Evolutionary conservation across 805 yeast species (phyloP).

Genomic region (Starmera caribaea): DNA sequence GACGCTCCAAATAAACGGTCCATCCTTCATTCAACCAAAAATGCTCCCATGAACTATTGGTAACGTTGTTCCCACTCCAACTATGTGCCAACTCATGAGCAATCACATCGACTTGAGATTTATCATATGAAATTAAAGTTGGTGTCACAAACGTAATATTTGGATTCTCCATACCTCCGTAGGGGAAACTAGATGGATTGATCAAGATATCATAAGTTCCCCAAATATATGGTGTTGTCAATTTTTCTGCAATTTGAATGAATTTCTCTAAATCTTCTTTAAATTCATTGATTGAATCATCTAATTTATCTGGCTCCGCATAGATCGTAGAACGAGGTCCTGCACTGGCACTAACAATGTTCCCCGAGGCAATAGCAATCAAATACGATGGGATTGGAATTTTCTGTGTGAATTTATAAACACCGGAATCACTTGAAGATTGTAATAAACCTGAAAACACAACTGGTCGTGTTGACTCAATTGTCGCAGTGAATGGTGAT

Average conservation of each 20-base stretch:
- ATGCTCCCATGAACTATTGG: slow-evolving; percentile 88
- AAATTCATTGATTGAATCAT: slow-evolving; percentile 70
- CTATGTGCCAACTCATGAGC: slow-evolving; percentile 93
- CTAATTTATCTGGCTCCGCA: slow-evolving; percentile 62
- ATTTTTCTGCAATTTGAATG: slow-evolving; percentile 64
- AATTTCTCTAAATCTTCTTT: slow-evolving; percentile 74
- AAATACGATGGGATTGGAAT: slow-evolving; percentile 83
- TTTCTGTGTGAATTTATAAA: slow-evolving; percentile 54
- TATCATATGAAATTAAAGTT: slow-evolving; percentile 74
- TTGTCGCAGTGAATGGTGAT: slow-evolving; percentile 47
- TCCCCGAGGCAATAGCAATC: slow-evolving; percentile 81
- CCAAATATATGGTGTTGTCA: slow-evolving; percentile 81
- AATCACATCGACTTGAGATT: slow-evolving; percentile 79
- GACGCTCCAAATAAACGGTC: slow-evolving; percentile 86
- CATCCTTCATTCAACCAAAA: slow-evolving; percentile 95
- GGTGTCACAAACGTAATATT: slow-evolving; percentile 88
- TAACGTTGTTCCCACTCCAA: slow-evolving; percentile 87
- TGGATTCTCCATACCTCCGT: slow-evolving; percentile 95
- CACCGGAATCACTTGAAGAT: slow-evolving; percentile 5
- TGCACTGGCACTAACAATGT: slow-evolving; percentile 50
- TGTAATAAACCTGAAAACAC: slow-evolving; percentile 60
- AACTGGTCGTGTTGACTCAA: slow-evolving; percentile 56
- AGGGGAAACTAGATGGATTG: slow-evolving; percentile 70
- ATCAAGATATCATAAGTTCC: slow-evolving; percentile 70
- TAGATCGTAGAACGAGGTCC: slow-evolving; percentile 86